These are phyloP conservation scores for Casuarina equisetifolia DNA, from an alignment of 306 rosid species.

Conservation along the genomic window DNA sequence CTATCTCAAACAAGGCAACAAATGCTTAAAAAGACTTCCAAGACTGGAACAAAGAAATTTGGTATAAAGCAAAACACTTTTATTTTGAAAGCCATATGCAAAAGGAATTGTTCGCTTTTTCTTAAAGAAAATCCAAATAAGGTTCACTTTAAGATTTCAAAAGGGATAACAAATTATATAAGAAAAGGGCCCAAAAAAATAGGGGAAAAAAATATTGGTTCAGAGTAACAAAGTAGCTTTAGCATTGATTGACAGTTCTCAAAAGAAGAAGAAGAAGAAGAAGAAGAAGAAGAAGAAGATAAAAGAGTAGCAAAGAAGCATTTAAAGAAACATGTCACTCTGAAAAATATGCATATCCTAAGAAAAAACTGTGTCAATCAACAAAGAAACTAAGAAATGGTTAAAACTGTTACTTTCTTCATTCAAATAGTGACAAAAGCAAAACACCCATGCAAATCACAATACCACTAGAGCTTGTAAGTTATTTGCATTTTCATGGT, in stretches of 20 bases:
- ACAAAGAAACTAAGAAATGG: not conserved
- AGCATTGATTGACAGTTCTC: no score
- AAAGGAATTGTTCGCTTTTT: no score
- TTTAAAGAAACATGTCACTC: not conserved
- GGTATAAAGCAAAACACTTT: not conserved
- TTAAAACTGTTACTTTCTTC: not conserved
- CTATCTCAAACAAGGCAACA: no score
- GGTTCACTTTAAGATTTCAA: no score
- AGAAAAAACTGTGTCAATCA: not conserved
- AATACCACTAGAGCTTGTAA: not conserved
- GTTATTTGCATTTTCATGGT: slow-evolving; percentile 9
- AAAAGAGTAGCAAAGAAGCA: not conserved
- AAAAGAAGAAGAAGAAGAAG: no score
- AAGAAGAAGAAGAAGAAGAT: no score
- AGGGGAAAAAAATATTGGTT: no score
- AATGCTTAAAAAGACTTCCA: not conserved
- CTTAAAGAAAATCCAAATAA: no score
- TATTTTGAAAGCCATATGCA: no score
- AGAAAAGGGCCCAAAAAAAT: no score
- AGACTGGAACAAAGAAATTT: not conserved
- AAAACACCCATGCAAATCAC: slow-evolving; percentile 3
- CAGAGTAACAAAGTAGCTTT: no score
- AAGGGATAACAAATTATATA: no score
- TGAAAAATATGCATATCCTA: not conserved
- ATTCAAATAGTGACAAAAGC: not conserved